phyloP scores from a whole-genome alignment of 1,139 yeast species.

The Nakaseomyces glabratus region DNA sequence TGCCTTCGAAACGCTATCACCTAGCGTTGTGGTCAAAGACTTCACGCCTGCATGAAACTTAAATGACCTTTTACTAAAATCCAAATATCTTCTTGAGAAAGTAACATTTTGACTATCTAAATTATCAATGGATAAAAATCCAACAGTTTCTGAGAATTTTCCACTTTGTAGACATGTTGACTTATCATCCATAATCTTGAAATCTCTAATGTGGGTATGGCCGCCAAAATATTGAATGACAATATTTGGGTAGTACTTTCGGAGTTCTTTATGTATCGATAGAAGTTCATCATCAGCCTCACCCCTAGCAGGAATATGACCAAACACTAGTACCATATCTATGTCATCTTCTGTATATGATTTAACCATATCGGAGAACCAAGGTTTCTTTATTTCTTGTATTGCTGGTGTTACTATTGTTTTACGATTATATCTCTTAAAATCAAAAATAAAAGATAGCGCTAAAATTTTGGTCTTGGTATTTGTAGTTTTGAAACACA shows the following conservation, averaged over 20 bases:
- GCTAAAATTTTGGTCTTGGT: constrained; percentile 49
- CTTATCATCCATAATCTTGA: constrained; percentile 52
- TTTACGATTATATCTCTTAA: constrained; percentile 48
- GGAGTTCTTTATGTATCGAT: constrained; percentile 44
- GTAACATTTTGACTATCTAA: constrained; percentile 20
- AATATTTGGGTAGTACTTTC: constrained; percentile 50
- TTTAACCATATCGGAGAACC: constrained; percentile 52
- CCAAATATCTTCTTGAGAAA: constrained; percentile 62
- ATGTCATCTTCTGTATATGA: constrained; percentile 38
- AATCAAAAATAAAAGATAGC: constrained; percentile 75
- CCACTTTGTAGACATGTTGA: constrained; percentile 85
- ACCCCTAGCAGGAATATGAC: constrained; percentile 74
- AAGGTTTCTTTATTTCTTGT: constrained; percentile 41
- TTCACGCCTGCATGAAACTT: constrained; percentile 43
- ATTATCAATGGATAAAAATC: constrained; percentile 61
- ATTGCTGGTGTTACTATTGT: constrained; percentile 58
- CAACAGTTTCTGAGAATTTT: constrained; percentile 83
- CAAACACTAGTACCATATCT: constrained; percentile 62
- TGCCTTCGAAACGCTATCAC: constrained; percentile 39
- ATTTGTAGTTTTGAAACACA: constrained; percentile 56
- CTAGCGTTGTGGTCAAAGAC: constrained; percentile 29
- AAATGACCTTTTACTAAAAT: constrained; percentile 67
- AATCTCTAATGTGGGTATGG: constrained; percentile 88
- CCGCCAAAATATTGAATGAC: constrained; percentile 89
- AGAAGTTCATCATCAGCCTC: constrained; percentile 40